Percentiles rank a stretch among this genome's conserved stretches.
Conservation (phyloP, 2,329 filamentous ascomycete genomes). For the Pestalotiopsis sp. region DNA sequence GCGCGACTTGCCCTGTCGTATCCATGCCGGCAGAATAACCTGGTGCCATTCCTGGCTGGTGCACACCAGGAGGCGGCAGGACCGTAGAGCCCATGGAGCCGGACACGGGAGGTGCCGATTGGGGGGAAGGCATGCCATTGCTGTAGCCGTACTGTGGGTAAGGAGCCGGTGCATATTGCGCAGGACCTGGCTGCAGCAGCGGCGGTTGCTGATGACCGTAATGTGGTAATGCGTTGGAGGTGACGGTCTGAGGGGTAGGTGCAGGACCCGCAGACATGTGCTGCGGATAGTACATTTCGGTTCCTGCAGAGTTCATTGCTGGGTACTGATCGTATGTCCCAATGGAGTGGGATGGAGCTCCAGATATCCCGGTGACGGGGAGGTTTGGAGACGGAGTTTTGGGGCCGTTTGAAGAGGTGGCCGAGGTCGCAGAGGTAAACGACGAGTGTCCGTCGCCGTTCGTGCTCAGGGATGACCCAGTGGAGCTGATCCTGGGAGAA, state of each 20-base stretch:
- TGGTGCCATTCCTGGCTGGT: slow-evolving; percentile 54
- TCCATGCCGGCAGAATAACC: slow-evolving; percentile 63
- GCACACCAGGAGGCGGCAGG: slow-evolving; percentile 69
- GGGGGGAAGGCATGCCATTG: slow-evolving; percentile 81
- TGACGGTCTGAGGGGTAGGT: slow-evolving; percentile 75
- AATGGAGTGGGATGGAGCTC: slow-evolving; percentile 40
- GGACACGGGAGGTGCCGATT: slow-evolving; percentile 68
- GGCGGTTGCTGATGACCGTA: slow-evolving; percentile 82
- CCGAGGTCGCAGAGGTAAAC: slow-evolving; percentile 56
- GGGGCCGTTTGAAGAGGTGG: slow-evolving; percentile 62
- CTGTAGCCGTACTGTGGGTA: slow-evolving; percentile 74
- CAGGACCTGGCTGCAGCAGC: slow-evolving; percentile 72
- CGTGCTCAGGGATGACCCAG: slow-evolving; percentile 62
- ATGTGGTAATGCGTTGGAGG: slow-evolving; percentile 72
- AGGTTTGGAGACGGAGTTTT: slow-evolving; percentile 80
- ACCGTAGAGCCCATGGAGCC: slow-evolving; percentile 71
- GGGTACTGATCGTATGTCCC: slow-evolving; percentile 47
- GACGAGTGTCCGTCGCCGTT: slow-evolving; percentile 57
- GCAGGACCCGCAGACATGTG: slow-evolving; percentile 80
- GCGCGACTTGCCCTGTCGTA: slow-evolving; percentile 88
- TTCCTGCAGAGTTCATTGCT: slow-evolving; percentile 80
- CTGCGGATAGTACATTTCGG: slow-evolving; percentile 83
- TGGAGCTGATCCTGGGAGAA: slow-evolving; percentile 77
- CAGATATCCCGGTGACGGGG: slow-evolving; percentile 50
- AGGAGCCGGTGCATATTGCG: slow-evolving; percentile 67